Evolutionary conservation across 768 basidiomycete species (phyloP), one percentile per base, ranked within the genome.

Genomic region (Coprinopsis strossmayeri): DNA sequence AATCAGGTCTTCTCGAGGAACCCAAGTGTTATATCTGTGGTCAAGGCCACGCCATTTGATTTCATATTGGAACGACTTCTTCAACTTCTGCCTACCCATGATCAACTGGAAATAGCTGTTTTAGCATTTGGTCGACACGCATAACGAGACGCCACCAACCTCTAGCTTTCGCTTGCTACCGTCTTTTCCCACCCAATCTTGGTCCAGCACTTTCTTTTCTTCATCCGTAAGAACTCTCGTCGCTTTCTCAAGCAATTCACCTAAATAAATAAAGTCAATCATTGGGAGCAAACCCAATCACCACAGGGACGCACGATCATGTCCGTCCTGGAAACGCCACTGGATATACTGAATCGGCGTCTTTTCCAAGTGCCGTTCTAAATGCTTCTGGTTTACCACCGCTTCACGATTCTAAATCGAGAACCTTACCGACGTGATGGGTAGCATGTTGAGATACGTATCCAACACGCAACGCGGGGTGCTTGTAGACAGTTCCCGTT

Each of bases 361-460:
- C 72, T 98, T 96, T 68, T 95, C 92, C 37, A 98, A 65, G 70
- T 98, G 94, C 58, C 81, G 85, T 64, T 95, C 91, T 87, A 45
- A 15, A 17, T 38, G 9, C 20, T 15, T 38, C 20, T 7, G 20
- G 7, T 15, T 38, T 17, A 38, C 9, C 50, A 52, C 41, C 25
- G 40, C 23, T 37, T 42, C 45, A 57, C 42, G 15, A 43, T 7
- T 25, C 11, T 40, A 24, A 7, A 12, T 25, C n/a, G 18, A 15
- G 34, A 32, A 24, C 21, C 65, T 45, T 59, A 81, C 87, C 87
- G 54, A 95, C 87, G 63, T 98, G 94, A 71, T 96, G 95, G 48
- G 95, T 97, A 30, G 94, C 94, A 65, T 98, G 94, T 61, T 98
- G 94, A 3, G 95, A 94, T 54, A 98, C 92, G 66, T 97, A 97